Conservation (phyloP, 345 rosid species). For the Trapa bicornis region DNA sequence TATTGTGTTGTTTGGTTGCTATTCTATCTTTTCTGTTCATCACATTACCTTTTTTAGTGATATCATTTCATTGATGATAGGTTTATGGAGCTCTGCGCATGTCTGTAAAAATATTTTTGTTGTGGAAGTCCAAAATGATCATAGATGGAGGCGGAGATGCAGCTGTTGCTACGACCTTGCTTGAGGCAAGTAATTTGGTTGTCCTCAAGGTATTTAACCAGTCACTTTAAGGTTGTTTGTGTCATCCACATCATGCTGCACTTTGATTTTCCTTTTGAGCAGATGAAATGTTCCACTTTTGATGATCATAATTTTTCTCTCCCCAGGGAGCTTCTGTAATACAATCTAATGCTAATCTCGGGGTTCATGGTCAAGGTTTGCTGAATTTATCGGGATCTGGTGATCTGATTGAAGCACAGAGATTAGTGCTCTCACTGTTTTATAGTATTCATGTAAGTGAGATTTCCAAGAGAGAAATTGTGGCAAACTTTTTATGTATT, state of each 20-base stretch:
- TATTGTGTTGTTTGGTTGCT: neutral
- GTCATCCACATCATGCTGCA: conserved; percentile 9
- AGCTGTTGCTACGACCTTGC: conserved; percentile 72
- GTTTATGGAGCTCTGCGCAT: conserved; percentile 96
- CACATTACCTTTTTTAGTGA: neutral
- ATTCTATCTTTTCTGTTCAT: neutral
- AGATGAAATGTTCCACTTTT: neutral
- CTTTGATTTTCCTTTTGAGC: conserved; percentile 7
- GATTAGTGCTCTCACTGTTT: conserved; percentile 83
- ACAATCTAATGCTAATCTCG: conserved; percentile 90
- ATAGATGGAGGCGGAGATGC: conserved; percentile 81
- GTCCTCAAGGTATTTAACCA: conserved; percentile 66
- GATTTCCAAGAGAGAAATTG: neutral
- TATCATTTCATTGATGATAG: conserved; percentile 17
- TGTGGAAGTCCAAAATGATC: conserved; percentile 91
- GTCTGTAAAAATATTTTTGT: conserved; percentile 89
- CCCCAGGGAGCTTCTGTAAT: conserved; percentile 84
- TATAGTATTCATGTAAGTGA: conserved; percentile 77
- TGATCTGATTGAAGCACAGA: conserved; percentile 84
- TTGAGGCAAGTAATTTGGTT: conserved; percentile 82
- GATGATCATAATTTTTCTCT: neutral
- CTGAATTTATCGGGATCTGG: conserved; percentile 91
- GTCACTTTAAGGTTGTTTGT: neutral
- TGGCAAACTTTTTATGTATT: neutral
- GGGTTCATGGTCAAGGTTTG: conserved; percentile 94